Evolutionary conservation across 202 grass and related monocot species (phyloP), one percentile per base, ranked within the genome.

Genomic region (Digitaria exilis): DNA sequence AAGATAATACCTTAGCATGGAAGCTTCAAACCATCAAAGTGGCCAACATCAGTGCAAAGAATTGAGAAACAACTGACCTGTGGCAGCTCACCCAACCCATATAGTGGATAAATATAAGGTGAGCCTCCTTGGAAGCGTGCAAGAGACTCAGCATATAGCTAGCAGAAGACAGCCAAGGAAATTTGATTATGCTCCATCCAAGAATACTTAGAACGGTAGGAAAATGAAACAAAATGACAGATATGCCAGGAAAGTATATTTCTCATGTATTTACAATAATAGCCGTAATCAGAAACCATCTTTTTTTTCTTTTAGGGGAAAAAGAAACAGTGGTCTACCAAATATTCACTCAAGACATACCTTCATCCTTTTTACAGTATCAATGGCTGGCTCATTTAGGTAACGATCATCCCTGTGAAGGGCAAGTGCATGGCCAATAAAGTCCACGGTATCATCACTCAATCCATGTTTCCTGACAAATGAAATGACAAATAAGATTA

Each of bases 291-390:
- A 67, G 60, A 24, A 73, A n/a, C n/a, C 50, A n/a, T 55, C 66
- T 17, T 7, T 17, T 7, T 28, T 44, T n/a, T 69, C 41, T 19
- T 62, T 18, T 18, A 46, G 13, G 13, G 44, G 21, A 48, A 59
- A 71, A 63, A 34, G 8, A 31, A 87, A n/a, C 41, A 68, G 63
- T 21, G 75, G 4, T n/a, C 2, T 9, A 64, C 19, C 11, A 44
- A 65, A 30, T 64, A 7, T 65, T 34, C 18, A 56, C 19, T 12
- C 50, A 65, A 84, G 24, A 71, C 84, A 57, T 86, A 92, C 90
- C 59, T 95, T 95, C 90, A 95, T 92, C 77, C 89, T 90, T 86
- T 95, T 90, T 70, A 95, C 85, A 60, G 90, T 92, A 82, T 90
- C 88, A 82, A 95, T 71, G 69, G 87, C 90, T 62, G 93, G 88